phyloP scores from a whole-genome alignment of 371 early-diverging fungal species.

The Mucor piriformis region DNA sequence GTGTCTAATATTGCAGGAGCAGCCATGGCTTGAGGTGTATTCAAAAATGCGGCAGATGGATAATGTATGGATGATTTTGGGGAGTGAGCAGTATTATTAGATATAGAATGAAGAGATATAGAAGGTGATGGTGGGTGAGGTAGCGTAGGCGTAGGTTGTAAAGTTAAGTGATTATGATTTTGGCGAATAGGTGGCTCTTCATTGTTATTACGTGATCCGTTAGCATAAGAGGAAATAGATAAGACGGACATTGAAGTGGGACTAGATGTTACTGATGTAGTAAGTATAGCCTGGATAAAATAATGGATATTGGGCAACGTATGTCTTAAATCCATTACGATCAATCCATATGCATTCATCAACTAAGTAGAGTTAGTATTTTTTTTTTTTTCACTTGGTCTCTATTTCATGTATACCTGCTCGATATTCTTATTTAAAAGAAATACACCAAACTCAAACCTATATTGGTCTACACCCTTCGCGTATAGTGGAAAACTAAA shows the following conservation, averaged over 20 bases:
- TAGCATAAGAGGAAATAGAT: conserved; percentile 52
- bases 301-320: conserved; percentile 79
- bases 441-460: conserved; percentile 87
- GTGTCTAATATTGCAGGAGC: conserved; percentile 44
- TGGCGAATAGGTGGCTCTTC: conserved; percentile 13
- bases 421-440: conserved; percentile 85
- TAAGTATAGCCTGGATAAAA: conserved; percentile 64
- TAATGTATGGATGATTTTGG: conserved; percentile 28
- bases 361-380: conserved; percentile 41
- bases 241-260: conserved; percentile 51
- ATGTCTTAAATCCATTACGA: conserved; percentile 74
- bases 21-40: conserved; percentile 36
- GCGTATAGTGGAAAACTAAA: conserved; percentile 77
- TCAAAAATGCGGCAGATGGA: conserved; percentile 32
- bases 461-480: conserved; percentile 69
- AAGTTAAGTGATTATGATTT: conserved; percentile 21
- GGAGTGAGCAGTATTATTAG: conserved; percentile 13
- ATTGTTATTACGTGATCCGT: conserved; percentile 12
- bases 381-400: not conserved
- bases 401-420: no score
- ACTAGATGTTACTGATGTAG: conserved; percentile 51
- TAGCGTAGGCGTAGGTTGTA: conserved; percentile 22
- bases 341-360: conserved; percentile 74
- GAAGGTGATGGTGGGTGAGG: conserved; percentile 22
- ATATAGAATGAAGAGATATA: conserved; percentile 22